Base-by-base conservation (phyloP, 2,329 filamentous ascomycete species). In the Ascomycota sp. region DNA sequence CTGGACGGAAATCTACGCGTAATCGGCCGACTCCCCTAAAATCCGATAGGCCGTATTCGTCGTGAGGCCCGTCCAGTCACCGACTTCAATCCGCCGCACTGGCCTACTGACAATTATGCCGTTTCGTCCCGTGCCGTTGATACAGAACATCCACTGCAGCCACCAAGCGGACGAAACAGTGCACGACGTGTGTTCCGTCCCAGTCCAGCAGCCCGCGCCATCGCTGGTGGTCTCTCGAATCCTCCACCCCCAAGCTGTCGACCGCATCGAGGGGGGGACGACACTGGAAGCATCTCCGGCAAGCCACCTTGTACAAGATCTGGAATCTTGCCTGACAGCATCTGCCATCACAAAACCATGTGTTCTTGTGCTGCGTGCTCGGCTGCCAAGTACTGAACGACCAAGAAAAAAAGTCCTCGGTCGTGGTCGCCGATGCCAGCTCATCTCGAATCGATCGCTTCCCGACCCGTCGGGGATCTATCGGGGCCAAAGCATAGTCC, bases 101-200 rank as follows among this genome's bases (percentile, higher is more conserved):
- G 17, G 24, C 22, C 20, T 26, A 23, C 17, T 20, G 8, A 19
- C 11, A 25, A 19, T 28, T 28, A 30, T 35, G 33, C 24, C 30
- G 30, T 28, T 28, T n/a, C 20, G 15, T n/a, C 15, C 30, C 17
- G 30, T 28, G 27, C 26, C 33, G 30, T 15, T 10, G 21, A 34
- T 34, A 30, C 33, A 34, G 20, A 32, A 30, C 28, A 34, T 32
- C 30, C 28, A 30, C 32, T 27, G 32, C 32, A 30, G 15, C 22
- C 27, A 24, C 21, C 27, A 13, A 11, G n/a, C 8, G 23, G 29
- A 23, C 11, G 13, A 9, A 20, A 11, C 27, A 23, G 29, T 27
- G 32, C 32, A 20, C 20, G 3, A 11, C 29, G 26, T 24, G 13
- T 24, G n/a, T n/a, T n/a, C n/a, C n/a, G n/a, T n/a, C n/a, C n/a